A percentile compares a stretch with the other conserved stretches of the same genome.
phyloP scores from a whole-genome alignment of 2,329 filamentous ascomycete genomes.

The Fusarium drepaniforme region DNA sequence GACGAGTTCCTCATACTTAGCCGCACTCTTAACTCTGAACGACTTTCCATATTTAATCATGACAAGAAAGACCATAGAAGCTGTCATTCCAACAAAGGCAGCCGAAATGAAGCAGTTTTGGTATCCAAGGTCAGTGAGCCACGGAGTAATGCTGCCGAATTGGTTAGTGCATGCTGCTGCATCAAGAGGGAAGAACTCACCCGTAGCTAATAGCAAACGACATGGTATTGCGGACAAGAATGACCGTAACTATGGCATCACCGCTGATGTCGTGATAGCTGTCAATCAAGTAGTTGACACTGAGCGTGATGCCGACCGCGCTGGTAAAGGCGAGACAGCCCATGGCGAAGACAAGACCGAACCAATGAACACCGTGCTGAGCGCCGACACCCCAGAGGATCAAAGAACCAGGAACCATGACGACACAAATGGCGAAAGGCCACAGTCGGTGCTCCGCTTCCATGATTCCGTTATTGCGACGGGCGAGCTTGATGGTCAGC shows the following conservation, averaged over 20 bases:
- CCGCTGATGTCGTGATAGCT: constrained; percentile 55
- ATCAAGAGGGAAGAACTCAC: neutral
- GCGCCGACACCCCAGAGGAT: constrained; percentile 53
- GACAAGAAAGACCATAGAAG: constrained; percentile 55
- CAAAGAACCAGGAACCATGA: constrained; percentile 45
- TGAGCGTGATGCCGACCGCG: constrained; percentile 52
- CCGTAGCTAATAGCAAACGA: constrained; percentile 51
- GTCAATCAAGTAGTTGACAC: constrained; percentile 56
- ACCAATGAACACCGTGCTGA: constrained; percentile 55
- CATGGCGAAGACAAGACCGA: constrained; percentile 57
- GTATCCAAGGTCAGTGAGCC: constrained; percentile 55
- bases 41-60: constrained; percentile 61
- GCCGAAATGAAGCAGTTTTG: constrained; percentile 58
- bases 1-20: constrained; percentile 29
- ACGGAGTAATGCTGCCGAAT: constrained; percentile 58
- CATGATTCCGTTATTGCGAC: constrained; percentile 55
- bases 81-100: constrained; percentile 54
- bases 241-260: constrained; percentile 55
- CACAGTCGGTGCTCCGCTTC: constrained; percentile 58
- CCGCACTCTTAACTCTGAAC: constrained; percentile 34
- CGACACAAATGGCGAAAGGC: constrained; percentile 49
- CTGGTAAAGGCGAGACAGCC: constrained; percentile 49
- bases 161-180: constrained; percentile 2
- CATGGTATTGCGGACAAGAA: constrained; percentile 55
- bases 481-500: constrained; percentile 52